Conservation (phyloP, 192 early-diverging fungal species). For the Gonapodya prolifera region DNA sequence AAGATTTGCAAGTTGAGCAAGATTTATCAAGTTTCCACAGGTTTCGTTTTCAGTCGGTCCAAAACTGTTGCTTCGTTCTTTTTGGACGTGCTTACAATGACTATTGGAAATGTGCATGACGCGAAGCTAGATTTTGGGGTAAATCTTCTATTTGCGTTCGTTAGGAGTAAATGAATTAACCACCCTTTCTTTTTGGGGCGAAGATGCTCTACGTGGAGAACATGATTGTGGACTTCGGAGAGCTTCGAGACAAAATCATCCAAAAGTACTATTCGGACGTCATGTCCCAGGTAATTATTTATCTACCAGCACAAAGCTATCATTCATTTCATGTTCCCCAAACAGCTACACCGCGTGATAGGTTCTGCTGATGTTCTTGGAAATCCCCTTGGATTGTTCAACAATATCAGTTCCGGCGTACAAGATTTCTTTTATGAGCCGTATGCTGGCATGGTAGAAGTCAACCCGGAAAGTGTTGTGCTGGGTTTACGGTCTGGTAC, state of each 20-base stretch:
- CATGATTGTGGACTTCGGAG: conserved; percentile 42
- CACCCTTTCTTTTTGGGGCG: not conserved
- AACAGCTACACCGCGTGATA: conserved; percentile 62
- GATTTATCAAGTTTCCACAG: not conserved
- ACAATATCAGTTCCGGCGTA: conserved; percentile 86
- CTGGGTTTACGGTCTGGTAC: not conserved
- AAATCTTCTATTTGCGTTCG: not conserved
- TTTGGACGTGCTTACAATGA: conserved; percentile 86
- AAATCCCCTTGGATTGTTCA: conserved; percentile 96
- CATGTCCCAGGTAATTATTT: conserved; percentile 53
- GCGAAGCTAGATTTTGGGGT: conserved; percentile 3
- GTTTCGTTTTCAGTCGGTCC: not conserved
- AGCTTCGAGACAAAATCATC: conserved; percentile 64
- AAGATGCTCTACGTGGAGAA: not conserved
- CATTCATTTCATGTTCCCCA: conserved; percentile 21
- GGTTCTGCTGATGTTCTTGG: conserved; percentile 95
- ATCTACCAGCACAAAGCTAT: not conserved
- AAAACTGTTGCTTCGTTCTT: conserved; percentile 42
- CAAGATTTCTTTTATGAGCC: conserved; percentile 97
- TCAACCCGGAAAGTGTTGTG: not conserved
- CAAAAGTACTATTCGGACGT: conserved; percentile 84
- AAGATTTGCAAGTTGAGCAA: not conserved
- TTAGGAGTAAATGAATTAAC: not conserved
- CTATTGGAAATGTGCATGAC: conserved; percentile 89
- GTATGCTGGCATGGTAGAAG: conserved; percentile 52